Conservation (phyloP, 768 basidiomycete species). For the Amanita phalloides region DNA sequence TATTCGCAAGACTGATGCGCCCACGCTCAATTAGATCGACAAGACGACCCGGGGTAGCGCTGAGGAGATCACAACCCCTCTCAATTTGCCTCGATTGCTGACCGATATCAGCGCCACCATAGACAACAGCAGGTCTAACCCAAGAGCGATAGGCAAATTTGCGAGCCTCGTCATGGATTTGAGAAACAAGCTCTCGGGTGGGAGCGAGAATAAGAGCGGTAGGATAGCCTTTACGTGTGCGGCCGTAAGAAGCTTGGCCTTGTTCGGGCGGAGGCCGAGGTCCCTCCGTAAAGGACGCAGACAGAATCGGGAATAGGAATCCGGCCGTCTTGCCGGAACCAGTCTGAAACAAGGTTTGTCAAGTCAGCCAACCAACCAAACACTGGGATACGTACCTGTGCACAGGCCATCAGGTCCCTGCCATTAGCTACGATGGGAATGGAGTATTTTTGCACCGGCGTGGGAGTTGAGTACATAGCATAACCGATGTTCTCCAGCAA, state of each 20-base stretch:
- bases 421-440: conserved; percentile 92
- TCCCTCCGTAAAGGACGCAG: conserved; percentile 79
- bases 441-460: conserved; percentile 99
- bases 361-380: neutral
- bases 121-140: conserved; percentile 98
- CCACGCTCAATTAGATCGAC: conserved; percentile 98
- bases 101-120: conserved; percentile 98
- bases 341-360: conserved; percentile 44
- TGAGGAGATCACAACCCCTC: conserved; percentile 93
- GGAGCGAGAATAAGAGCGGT: conserved; percentile 97
- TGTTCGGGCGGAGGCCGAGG: conserved; percentile 63
- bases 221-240: conserved; percentile 85
- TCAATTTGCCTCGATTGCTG: conserved; percentile 90
- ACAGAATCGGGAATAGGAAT: conserved; percentile 98
- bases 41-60: conserved; percentile 94
- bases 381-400: conserved; percentile 48
- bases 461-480: conserved; percentile 91
- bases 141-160: conserved; percentile 99
- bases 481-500: conserved; percentile 90
- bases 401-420: conserved; percentile 91
- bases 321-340: conserved; percentile 99
- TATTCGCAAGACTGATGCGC: conserved; percentile 89
- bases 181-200: conserved; percentile 96
- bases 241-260: conserved; percentile 36
- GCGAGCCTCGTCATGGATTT: conserved; percentile 98